Evolutionary conservation across 2,329 filamentous ascomycete genomes (phyloP).

Genomic region (Metarhizium brunneum): DNA sequence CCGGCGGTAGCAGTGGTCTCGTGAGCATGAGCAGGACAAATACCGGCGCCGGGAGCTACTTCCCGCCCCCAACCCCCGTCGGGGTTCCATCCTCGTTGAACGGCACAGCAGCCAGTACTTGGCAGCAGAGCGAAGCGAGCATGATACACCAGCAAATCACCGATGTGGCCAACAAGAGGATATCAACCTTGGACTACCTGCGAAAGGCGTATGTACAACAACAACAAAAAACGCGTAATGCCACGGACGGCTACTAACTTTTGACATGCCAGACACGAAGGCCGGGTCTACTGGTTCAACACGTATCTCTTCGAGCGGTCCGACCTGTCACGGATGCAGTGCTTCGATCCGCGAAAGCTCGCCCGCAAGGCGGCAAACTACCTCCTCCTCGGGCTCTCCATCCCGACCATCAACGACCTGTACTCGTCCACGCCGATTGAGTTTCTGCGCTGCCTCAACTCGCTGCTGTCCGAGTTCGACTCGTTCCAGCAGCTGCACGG

Average conservation of each 20-base stretch:
- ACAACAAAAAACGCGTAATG: not conserved
- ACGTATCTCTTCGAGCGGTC: slow-evolving; percentile 82
- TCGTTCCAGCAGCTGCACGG: slow-evolving; percentile 83
- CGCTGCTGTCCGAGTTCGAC: slow-evolving; percentile 84
- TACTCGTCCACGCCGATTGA: slow-evolving; percentile 72
- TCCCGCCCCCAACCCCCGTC: slow-evolving; percentile 14
- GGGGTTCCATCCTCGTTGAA: not conserved
- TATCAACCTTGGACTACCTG: slow-evolving; percentile 88
- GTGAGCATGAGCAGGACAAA: slow-evolving; percentile 7
- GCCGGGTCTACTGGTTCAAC: slow-evolving; percentile 96
- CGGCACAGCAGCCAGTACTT: slow-evolving; percentile 11
- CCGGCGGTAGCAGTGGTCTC: slow-evolving; percentile 9
- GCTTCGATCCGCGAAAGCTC: slow-evolving; percentile 75
- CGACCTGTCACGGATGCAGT: slow-evolving; percentile 74
- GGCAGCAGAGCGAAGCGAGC: slow-evolving; percentile 35
- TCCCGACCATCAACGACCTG: slow-evolving; percentile 83
- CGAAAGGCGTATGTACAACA: slow-evolving; percentile 66
- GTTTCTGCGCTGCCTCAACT: slow-evolving; percentile 78
- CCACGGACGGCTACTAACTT: not conserved
- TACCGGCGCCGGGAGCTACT: slow-evolving; percentile 5
- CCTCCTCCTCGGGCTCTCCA: slow-evolving; percentile 81
- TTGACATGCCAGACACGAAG: slow-evolving; percentile 62
- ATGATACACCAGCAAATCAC: slow-evolving; percentile 59
- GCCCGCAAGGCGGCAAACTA: slow-evolving; percentile 89
- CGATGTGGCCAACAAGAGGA: slow-evolving; percentile 81